Conservation (phyloP, 345 rosid genomes). For the Boechera stricta region DNA sequence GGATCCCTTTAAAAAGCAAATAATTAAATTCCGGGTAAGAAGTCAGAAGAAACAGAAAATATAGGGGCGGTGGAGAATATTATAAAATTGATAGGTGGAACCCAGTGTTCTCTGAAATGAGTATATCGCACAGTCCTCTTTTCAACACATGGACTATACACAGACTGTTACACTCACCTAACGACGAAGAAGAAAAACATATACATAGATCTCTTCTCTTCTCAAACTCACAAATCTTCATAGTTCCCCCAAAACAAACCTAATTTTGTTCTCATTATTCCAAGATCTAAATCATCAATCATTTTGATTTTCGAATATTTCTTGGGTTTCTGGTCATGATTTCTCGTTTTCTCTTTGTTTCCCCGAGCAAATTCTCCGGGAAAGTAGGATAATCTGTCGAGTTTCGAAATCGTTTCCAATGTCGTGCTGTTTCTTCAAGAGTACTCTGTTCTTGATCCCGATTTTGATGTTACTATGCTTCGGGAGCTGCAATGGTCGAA, state of each 20-base stretch:
- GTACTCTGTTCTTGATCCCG: constrained; percentile 45
- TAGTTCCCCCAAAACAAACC: constrained; percentile 22
- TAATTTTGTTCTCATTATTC: constrained; percentile 24
- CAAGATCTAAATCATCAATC: constrained; percentile 26
- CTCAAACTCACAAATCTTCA: constrained; percentile 1
- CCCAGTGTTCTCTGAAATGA: constrained; percentile 13
- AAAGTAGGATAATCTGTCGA: constrained; percentile 37
- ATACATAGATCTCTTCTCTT: constrained; percentile 25
- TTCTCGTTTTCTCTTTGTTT: constrained; percentile 32
- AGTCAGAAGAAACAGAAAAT: not conserved
- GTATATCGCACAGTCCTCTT: constrained; percentile 11
- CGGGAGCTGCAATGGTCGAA: constrained; percentile 51
- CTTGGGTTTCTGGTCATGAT: constrained; percentile 20
- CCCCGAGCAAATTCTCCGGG: constrained; percentile 37
- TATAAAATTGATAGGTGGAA: constrained; percentile 20
- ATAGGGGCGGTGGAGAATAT: not conserved
- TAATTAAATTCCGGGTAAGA: constrained; percentile 11
- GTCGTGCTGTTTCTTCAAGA: constrained; percentile 45
- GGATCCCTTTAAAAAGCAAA: not conserved
- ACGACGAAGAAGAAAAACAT: constrained; percentile 26
- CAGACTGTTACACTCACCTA: constrained; percentile 46
- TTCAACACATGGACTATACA: constrained; percentile 36
- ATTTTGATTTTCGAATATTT: constrained; percentile 4
- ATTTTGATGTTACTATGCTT: constrained; percentile 43
- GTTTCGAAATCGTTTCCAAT: constrained; percentile 33